phyloP scores from a whole-genome alignment of 768 basidiomycete species.

The Hydnum rufescens region DNA sequence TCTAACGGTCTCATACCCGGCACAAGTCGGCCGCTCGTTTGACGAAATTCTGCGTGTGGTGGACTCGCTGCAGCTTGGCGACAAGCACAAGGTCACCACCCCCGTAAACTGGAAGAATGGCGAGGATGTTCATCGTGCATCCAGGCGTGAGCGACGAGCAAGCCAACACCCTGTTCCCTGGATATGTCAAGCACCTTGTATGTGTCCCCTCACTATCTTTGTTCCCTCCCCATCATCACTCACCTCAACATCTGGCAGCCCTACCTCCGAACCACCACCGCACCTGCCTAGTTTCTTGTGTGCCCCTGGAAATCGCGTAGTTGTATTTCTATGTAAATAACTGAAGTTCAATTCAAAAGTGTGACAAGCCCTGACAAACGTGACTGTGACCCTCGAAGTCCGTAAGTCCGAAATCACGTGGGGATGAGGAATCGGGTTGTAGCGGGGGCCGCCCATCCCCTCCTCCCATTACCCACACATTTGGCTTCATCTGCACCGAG shows the following conservation, averaged over 20 bases:
- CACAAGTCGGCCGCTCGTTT: slow-evolving; percentile 90
- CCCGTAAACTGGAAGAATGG: slow-evolving; percentile 93
- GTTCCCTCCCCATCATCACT: neutral
- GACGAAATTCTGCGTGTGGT: slow-evolving; percentile 56
- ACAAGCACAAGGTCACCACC: slow-evolving; percentile 59
- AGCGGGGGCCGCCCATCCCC: too few species aligned
- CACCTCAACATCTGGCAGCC: slow-evolving; percentile 29
- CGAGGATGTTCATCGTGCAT: slow-evolving; percentile 86
- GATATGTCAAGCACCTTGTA: neutral
- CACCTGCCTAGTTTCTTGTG: too few species aligned
- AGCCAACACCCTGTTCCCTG: slow-evolving; percentile 78
- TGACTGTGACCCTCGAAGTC: too few species aligned
- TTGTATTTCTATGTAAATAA: too few species aligned
- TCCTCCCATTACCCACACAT: too few species aligned
- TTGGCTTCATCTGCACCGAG: too few species aligned
- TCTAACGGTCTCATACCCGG: slow-evolving; percentile 78
- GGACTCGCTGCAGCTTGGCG: slow-evolving; percentile 83
- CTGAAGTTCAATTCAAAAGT: too few species aligned
- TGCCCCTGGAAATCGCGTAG: too few species aligned
- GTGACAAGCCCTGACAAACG: too few species aligned
- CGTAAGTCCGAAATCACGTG: too few species aligned
- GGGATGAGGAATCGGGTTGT: too few species aligned
- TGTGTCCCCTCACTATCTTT: neutral
- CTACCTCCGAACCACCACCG: slow-evolving; percentile 62
- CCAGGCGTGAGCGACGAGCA: slow-evolving; percentile 67